phyloP scores from a whole-genome alignment of 441 rosid genomes.

The Pelargonium australe region DNA sequence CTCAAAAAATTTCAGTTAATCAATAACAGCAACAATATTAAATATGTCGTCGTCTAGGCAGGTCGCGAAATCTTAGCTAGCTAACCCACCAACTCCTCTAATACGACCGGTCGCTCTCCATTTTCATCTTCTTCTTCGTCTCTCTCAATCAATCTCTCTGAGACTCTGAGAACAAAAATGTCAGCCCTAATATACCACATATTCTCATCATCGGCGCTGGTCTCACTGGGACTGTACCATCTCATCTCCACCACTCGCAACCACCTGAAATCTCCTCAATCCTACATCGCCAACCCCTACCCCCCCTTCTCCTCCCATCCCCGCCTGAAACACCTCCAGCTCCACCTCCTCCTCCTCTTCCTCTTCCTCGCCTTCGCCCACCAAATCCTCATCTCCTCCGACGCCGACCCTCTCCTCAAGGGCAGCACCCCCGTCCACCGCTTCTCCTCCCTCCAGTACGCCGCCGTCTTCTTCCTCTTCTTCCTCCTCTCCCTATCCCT shows the following conservation, averaged over 20 bases:
- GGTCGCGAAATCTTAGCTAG: not conserved
- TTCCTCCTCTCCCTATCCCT: slow-evolving; percentile 49
- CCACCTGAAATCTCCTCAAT: slow-evolving; percentile 59
- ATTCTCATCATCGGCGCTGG: slow-evolving; percentile 56
- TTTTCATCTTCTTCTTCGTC: not conserved
- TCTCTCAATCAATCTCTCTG: not conserved
- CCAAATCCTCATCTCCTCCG: slow-evolving; percentile 51
- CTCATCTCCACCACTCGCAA: slow-evolving; percentile 55
- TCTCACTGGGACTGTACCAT: slow-evolving; percentile 69
- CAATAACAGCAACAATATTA: not conserved
- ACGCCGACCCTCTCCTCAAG: slow-evolving; percentile 74
- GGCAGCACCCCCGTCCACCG: slow-evolving; percentile 84
- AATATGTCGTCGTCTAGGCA: not conserved
- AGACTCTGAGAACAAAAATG: slow-evolving; percentile 26
- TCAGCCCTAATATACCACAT: slow-evolving; percentile 53
- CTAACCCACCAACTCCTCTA: not conserved
- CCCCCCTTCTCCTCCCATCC: slow-evolving; percentile 50
- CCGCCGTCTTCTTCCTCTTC: slow-evolving; percentile 75
- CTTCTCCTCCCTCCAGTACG: slow-evolving; percentile 71
- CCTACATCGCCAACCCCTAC: slow-evolving; percentile 76
- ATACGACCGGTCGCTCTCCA: not conserved
- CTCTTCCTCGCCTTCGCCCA: slow-evolving; percentile 64
- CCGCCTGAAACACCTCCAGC: slow-evolving; percentile 50
- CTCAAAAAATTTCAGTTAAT: not conserved
- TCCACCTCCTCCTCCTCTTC: slow-evolving; percentile 48